These are phyloP conservation scores for Protomyces pachydermus DNA, from an alignment of 1,139 yeast genomes.

Conservation along the genomic window DNA sequence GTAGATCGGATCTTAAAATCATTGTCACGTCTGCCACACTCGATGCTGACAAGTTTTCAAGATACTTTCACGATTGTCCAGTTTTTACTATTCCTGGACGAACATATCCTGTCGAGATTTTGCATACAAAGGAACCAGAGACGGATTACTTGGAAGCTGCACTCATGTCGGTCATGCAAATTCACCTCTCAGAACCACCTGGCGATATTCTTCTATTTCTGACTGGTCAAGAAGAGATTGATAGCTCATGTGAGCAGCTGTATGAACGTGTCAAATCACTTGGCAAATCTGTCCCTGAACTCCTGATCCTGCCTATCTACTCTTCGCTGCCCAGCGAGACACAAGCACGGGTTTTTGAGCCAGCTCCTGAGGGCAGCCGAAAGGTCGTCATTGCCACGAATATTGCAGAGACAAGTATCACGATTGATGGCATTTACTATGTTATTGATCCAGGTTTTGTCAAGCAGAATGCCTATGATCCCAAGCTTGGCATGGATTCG, in stretches of 20 bases:
- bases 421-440: conserved; percentile 83
- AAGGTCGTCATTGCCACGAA: conserved; percentile 93
- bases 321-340: conserved; percentile 83
- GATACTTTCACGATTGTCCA: conserved; percentile 81
- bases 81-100: conserved; percentile 86
- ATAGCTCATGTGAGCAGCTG: conserved; percentile 74
- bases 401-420: conserved; percentile 93
- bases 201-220: conserved; percentile 89
- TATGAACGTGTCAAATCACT: conserved; percentile 61
- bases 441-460: conserved; percentile 94
- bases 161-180: conserved; percentile 69
- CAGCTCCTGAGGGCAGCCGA: conserved; percentile 71
- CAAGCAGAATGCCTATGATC: conserved; percentile 76
- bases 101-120: conserved; percentile 79
- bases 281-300: conserved; percentile 57
- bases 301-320: conserved; percentile 81
- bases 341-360: conserved; percentile 78
- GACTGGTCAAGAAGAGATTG: conserved; percentile 98
- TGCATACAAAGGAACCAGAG: conserved; percentile 58
- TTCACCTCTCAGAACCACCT: conserved; percentile 61
- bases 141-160: conserved; percentile 85
- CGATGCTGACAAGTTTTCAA: conserved; percentile 76
- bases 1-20: conserved; percentile 68
- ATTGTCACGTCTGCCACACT: conserved; percentile 91
- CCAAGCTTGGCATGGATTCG: conserved; percentile 85